Evolutionary conservation across 1,139 yeast genomes (phyloP), one percentile per base, ranked within the genome.

Genomic region (Scheffersomyces insectosa): DNA sequence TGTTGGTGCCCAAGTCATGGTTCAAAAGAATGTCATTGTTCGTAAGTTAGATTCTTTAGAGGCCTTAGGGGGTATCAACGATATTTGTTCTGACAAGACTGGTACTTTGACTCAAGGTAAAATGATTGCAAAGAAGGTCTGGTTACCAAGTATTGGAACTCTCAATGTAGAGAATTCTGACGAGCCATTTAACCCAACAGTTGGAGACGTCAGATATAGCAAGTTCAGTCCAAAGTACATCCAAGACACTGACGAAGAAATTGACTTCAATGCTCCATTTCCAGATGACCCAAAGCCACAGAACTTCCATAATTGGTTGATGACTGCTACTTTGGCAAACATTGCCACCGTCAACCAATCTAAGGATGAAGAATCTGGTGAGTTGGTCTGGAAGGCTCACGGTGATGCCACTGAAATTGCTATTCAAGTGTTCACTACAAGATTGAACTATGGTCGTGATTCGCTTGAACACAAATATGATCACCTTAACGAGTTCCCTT

Each of bases 331-430:
- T 2, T 64, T 87, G 53, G 93, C 93, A 30, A 87, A 87, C 55
- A 80, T 85, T 57, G 90, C 95, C 3, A 70, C 73, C 13, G 79
- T 86, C 16, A 15, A 31, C 34, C 15, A 10, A n/a, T 72, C 70
- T 47, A 64, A 74, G 48, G 68, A 69, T 33, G 45, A 52, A 12
- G 72, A 69, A 28, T 59, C 68, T n/a, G 73, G 71, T 5, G 72
- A 65, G 37, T 44, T 56, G 32, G 63, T 50, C 13, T 87, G 95
- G 93, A 80, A 79, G 54, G 89, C 88, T 12, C 84, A 82, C 55
- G 95, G 95, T 42, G 95, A 87, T 59, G 90, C 95, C 32, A 87
- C 95, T 3, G 95, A 87, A 65, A 80, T 85, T 56, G 93, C 95
- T 11, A 83, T 87, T 48, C 88, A 86, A 56, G 90, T 87, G 0